Evolutionary conservation across 2,329 filamentous ascomycete genomes (phyloP), one percentile per base, ranked within the genome.

Genomic region (Fusarium sp.): DNA sequence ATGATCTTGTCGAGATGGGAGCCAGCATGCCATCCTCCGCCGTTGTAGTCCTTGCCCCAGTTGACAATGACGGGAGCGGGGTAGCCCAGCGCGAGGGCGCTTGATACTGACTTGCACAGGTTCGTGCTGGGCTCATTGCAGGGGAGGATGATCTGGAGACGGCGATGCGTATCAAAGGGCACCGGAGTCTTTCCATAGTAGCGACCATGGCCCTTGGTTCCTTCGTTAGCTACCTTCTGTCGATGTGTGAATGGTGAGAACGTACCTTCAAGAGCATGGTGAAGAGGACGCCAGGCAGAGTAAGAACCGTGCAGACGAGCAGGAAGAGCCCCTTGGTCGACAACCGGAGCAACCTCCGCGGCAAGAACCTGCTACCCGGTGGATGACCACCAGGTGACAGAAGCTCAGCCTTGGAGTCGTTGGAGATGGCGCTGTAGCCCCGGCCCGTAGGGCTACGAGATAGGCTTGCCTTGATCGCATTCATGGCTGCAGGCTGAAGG

Each of bases 1-100:
- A 69, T 69, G 3, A 77, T 74, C 62, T 77, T 77, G n/a, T 62
- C 70, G 1, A 77, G 50, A 13, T 76, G 74, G 4, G 69, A 70
- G 7, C 67, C 66, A 1, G 61, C 65, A 0, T 70, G 67, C 33
- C 68, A 71, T 2, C 59, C 49, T 4, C 59, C 56, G 0, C 69
- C 46, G 1, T 65, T 33, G 2, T 58, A 73, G 3, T 64, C 61
- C 25, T 70, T 69, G 2, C 62, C 59, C 76, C 74, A 77, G 49
- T 77, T 77, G 13, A 76, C 65, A 10, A 77, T 72, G 1, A 75
- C 59, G 0, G 75, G 75, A 2, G 68, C 69, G 0, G 76, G 76
- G 34, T 75, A 77, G 0, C 74, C 76, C 1, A 74, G 44, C 0
- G 70, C 75, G 13, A 76, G 34, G 2, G 66, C 69, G 23, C 68